These are phyloP conservation scores for Colletotrichum siamense DNA, from an alignment of 2,329 filamentous ascomycete species.

Conservation along the genomic window DNA sequence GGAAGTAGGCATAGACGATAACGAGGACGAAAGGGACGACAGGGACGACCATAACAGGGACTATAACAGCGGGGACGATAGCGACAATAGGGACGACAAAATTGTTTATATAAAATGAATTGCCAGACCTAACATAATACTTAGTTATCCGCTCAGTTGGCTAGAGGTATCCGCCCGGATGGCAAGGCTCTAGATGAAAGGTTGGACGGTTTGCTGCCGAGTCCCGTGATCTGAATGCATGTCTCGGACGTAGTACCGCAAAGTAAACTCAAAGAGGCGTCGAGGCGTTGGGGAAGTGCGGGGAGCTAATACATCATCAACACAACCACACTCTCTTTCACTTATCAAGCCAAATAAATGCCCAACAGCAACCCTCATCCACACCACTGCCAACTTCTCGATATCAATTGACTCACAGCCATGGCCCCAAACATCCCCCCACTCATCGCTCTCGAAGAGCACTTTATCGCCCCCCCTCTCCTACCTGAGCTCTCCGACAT, in stretches of 20 bases:
- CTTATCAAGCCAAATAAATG: neutral
- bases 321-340: neutral
- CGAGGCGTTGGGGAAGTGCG: neutral
- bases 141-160: too few relatives aligned
- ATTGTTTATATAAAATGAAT: too few relatives aligned
- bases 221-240: neutral
- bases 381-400: neutral
- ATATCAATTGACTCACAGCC: neutral
- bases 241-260: neutral
- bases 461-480: slow-evolving; percentile 33
- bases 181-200: neutral
- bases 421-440: slow-evolving; percentile 22
- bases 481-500: slow-evolving; percentile 11
- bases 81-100: too few relatives aligned
- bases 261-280: neutral
- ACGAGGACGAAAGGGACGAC: too few relatives aligned
- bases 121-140: too few relatives aligned
- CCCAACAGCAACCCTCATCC: neutral
- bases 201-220: neutral
- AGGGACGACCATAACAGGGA: too few relatives aligned
- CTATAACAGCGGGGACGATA: too few relatives aligned
- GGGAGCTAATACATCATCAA: neutral
- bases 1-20: too few relatives aligned
- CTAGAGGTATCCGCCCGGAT: fast-evolving
- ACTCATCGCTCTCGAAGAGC: slow-evolving; percentile 48